Evolutionary conservation across 75 land plant species (phyloP).

Genomic region (Ceratopteris richardii): DNA sequence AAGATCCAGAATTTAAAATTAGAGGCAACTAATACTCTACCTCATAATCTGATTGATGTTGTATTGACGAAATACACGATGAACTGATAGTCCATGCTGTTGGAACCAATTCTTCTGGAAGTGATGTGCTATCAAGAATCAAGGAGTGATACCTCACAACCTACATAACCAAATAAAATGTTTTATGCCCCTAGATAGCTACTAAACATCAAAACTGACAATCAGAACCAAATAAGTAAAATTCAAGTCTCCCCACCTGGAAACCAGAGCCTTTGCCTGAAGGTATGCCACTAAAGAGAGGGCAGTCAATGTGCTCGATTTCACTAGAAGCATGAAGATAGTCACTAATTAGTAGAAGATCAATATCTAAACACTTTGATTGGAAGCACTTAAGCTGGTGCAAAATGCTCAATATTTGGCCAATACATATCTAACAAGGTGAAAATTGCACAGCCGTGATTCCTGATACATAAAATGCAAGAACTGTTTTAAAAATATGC

Average conservation of each 20-base stretch:
- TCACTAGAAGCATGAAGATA: constrained; percentile 51
- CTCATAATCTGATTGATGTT: no score
- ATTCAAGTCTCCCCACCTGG: constrained; percentile 38
- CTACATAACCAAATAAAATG: constrained; percentile 28
- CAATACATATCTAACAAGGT: no score
- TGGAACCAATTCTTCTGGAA: constrained; percentile 72
- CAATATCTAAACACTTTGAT: no score
- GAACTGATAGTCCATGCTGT: constrained; percentile 78
- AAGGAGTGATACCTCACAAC: constrained; percentile 98
- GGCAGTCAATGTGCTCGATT: constrained; percentile 69
- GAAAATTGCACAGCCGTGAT: background rate
- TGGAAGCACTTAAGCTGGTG: no score
- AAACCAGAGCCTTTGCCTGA: constrained; percentile 87
- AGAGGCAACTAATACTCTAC: no score
- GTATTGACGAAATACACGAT: no score
- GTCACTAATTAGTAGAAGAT: no score
- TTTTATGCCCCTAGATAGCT: background rate
- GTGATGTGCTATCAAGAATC: constrained; percentile 55
- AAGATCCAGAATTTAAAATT: no score
- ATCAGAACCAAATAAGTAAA: background rate
- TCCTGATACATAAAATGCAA: no score
- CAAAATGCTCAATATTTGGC: no score
- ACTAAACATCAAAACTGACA: background rate
- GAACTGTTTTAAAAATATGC: no score
- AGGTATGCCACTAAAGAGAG: constrained; percentile 69